Evolutionary conservation across 441 rosid genomes (phyloP).

Genomic region (Erodium chrysanthum): DNA sequence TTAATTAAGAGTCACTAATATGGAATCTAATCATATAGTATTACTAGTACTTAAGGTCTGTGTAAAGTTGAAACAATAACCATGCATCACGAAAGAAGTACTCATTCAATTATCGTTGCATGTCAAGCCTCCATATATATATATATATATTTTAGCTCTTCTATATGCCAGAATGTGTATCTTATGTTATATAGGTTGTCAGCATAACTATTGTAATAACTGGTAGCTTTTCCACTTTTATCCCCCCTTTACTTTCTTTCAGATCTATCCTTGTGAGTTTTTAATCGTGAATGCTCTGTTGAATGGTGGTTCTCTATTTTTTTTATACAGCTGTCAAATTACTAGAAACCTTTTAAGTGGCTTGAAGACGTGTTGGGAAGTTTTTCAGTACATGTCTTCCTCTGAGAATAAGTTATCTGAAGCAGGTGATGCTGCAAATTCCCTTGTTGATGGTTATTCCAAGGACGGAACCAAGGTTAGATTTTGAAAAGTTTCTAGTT

Average conservation of each 20-base stretch:
- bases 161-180: too few species aligned
- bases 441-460: slow-evolving; percentile 65
- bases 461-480: slow-evolving; percentile 73
- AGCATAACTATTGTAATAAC: too few species aligned
- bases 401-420: slow-evolving; percentile 54
- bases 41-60: too few species aligned
- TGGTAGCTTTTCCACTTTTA: too few species aligned
- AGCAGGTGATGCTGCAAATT: slow-evolving; percentile 52
- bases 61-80: too few species aligned
- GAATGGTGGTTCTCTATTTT: slow-evolving; percentile 17
- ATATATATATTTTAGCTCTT: too few species aligned
- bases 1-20: too few species aligned
- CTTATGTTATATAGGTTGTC: too few species aligned
- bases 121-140: too few species aligned
- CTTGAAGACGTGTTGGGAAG: slow-evolving; percentile 84
- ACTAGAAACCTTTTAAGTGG: slow-evolving; percentile 88
- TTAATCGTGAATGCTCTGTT: slow-evolving; percentile 7
- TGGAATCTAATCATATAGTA: too few species aligned
- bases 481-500: slow-evolving; percentile 3
- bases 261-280: not conserved
- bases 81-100: too few species aligned
- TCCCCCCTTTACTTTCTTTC: not conserved
- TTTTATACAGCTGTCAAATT: slow-evolving; percentile 64
- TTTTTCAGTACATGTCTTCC: slow-evolving; percentile 71
- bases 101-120: too few species aligned